Evolutionary conservation across 345 rosid genomes (phyloP), one percentile per base, ranked within the genome.

Genomic region (Populus deltoides): DNA sequence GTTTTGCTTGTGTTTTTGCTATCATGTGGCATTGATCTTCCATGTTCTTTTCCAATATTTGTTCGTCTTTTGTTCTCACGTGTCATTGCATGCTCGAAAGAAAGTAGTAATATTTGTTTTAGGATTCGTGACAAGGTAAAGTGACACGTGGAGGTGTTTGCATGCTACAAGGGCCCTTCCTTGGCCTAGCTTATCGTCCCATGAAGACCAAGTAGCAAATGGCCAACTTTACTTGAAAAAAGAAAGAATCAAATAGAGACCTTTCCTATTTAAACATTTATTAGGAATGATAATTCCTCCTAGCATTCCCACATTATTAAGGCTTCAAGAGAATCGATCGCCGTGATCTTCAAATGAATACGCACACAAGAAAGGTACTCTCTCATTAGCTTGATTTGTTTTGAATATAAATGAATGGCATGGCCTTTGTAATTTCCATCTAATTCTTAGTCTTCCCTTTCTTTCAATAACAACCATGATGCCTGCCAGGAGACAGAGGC

Each of bases 401-500:
- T 45, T 38, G 47, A 24, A 27, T 75, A 2, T 11, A 22, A 68
- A 53, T 24, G 20, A 33, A 31, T 15, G 8, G 17, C 51, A 13
- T 41, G 45, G 45, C 45, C 1, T 61, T 45, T 2, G 47, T 12
- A n/a, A 7, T 57, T 39, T 68, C 43, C 53, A 39, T 73, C 3
- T 7, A n/a, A 6, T 24, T 70, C 9, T 31, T n/a, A 38, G 17
- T 38, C 6, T 62, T 49, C 49, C 53, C n/a, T 29, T 33, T 29
- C 61, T 27, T 18, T 53, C 49, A 6, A 11, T 15, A 35, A 31
- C 27, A 25, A 51, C 11, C 31, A 13, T 71, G 36, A 15, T 35
- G 41, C 45, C 45, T 10, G 45, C 53, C 73, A 86, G 92, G 88
- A 81, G 47, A 66, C 22, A 5, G 84, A 82, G 45, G 31, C 75